These are phyloP conservation scores for Trametes villosa DNA, from an alignment of 768 basidiomycete species.

Conservation along the genomic window DNA sequence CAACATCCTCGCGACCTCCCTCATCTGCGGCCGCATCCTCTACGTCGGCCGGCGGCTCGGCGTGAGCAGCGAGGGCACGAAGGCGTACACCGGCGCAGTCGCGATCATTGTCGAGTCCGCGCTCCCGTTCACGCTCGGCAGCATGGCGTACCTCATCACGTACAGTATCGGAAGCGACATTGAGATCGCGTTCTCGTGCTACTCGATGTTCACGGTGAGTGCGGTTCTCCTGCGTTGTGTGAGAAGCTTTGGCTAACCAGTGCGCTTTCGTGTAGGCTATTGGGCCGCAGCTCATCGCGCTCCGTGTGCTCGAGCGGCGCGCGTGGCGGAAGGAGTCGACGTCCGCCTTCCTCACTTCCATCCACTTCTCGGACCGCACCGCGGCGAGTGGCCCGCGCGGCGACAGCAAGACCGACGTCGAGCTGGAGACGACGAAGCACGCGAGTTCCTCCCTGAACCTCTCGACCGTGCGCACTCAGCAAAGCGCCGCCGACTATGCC, in stretches of 20 bases:
- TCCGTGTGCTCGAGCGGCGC: constrained; percentile 20
- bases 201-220: constrained; percentile 47
- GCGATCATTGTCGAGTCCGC: constrained; percentile 47
- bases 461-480: background rate
- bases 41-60: constrained; percentile 36
- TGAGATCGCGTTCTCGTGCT: constrained; percentile 44
- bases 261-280: constrained; percentile 8
- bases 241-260: background rate
- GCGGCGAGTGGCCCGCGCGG: background rate
- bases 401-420: background rate
- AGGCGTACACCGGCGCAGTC: constrained; percentile 42
- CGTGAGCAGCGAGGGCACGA: constrained; percentile 30
- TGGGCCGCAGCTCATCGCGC: constrained; percentile 24
- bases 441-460: background rate
- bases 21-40: constrained; percentile 45
- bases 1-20: constrained; percentile 46
- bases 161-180: constrained; percentile 41
- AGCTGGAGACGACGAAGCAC: background rate
- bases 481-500: background rate
- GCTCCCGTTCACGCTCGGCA: constrained; percentile 43
- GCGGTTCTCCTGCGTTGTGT: background rate
- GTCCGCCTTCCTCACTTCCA: constrained; percentile 5
- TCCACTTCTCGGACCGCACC: constrained; percentile 6
- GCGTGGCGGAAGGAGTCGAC: constrained; percentile 19
- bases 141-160: constrained; percentile 44